Base-by-base conservation (phyloP, 352 stramenopile genomes). In the Discostella stelligera region DNA sequence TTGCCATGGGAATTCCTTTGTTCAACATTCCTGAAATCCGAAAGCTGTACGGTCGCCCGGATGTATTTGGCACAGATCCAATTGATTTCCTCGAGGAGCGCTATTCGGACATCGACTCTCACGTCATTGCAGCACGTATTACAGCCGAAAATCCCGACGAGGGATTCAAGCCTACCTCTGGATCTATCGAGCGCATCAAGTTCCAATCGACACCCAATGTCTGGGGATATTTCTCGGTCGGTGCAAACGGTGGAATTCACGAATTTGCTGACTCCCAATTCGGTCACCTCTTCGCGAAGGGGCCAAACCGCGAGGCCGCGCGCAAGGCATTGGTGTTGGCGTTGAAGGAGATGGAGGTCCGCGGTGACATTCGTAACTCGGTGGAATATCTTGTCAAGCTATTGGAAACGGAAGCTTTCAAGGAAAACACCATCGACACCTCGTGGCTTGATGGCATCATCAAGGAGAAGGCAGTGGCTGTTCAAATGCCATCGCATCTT, bases 251-350 rank as follows among this genome's bases (percentile, higher is more conserved):
- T 52, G 96, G 98, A 73, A 98, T 99, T 50, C 98, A 99, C 91
- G 98, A 99, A 91, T 99, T 98, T 89, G 97, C 97, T 13, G 97
- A 99, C 89, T 99, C 96, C 73, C 97, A 99, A 90, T 99, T 99
- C 83, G 97, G 97, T 66, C 98, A 99, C 91, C 90, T 99, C 68
- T 99, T 99, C 76, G 97, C 96, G 39, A 98, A 97, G 94, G 97
- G 95, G 66, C 91, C 94, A 58, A 98, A 92, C 25, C 95, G 98
- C 82, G 97, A 99, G 77, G 94, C 96, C 60, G 97, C 98, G 0
- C 92, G 97, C 50, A 98, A 99, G 91, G 97, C 98, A 75, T 96
- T 99, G 83, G 97, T 99, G 11, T 86, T 99, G 41, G 98, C 97
- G 27, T 85, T 99, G 3, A 99, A 99, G 85, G 97, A 99, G 89